Evolutionary conservation across 257 asterid species (phyloP).

Genomic region (Solanum peruvianum): DNA sequence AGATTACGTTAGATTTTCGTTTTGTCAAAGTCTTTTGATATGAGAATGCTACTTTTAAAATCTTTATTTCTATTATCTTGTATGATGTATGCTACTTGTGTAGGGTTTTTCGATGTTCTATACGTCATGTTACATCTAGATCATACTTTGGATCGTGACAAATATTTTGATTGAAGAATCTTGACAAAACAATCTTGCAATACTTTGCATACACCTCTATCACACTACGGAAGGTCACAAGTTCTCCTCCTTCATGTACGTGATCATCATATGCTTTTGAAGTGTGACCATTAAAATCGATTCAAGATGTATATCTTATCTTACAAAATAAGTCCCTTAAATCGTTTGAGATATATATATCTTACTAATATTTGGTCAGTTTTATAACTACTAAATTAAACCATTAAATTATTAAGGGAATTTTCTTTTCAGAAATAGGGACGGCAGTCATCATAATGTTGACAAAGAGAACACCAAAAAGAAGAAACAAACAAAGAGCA

Average conservation of each 20-base stretch:
- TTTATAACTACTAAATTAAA: background rate
- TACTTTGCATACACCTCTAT: background rate
- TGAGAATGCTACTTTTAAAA: background rate
- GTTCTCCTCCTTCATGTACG: background rate
- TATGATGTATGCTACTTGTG: too few species aligned
- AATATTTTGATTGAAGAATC: background rate
- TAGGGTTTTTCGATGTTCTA: background rate
- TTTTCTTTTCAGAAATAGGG: background rate
- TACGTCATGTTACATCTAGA: background rate
- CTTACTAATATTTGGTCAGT: background rate
- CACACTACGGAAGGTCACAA: background rate
- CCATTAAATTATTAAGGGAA: background rate
- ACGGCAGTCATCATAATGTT: background rate
- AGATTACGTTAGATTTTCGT: background rate
- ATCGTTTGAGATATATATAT: too few species aligned
- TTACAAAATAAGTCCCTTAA: background rate
- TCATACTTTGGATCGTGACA: too few species aligned
- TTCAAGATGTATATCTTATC: background rate
- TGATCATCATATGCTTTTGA: background rate
- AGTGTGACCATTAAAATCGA: background rate
- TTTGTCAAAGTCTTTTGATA: background rate
- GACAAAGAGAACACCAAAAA: background rate
- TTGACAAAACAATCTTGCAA: background rate
- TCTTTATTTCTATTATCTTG: background rate
- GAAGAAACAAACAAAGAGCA: background rate